Conservation (phyloP, 2,329 filamentous ascomycete species). For the Pseudocercospora vitis region DNA sequence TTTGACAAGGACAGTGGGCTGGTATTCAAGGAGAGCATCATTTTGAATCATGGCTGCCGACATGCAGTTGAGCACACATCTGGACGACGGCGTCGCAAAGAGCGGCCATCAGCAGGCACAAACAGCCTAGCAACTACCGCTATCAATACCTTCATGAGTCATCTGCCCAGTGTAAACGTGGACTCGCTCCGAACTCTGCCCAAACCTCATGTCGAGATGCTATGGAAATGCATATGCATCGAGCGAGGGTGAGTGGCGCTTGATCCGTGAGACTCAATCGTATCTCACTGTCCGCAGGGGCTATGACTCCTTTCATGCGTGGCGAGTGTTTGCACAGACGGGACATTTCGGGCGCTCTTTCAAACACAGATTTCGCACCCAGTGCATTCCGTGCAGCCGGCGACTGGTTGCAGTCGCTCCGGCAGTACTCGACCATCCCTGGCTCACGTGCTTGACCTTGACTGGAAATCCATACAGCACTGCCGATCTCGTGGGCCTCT, state of each 20-base stretch:
- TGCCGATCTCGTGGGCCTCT: conserved; percentile 16
- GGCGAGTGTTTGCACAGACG: conserved; percentile 13
- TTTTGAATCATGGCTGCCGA: neutral
- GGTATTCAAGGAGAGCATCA: conserved; percentile 21
- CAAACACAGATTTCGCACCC: neutral
- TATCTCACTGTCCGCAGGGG: conserved; percentile 1
- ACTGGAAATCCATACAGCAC: neutral
- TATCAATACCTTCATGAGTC: conserved; percentile 17
- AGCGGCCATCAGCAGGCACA: neutral
- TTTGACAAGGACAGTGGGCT: conserved; percentile 26
- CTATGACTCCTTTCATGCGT: conserved; percentile 1
- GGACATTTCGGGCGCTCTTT: neutral
- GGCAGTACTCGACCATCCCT: too few relatives aligned
- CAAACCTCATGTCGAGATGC: conserved; percentile 7
- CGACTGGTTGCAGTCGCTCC: neutral
- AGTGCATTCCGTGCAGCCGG: conserved; percentile 2
- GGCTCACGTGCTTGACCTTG: conserved; percentile 27
- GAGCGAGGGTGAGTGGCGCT: conserved; percentile 15
- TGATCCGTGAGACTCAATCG: neutral
- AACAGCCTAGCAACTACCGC: conserved; percentile 18
- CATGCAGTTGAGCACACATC: neutral
- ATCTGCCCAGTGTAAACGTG: conserved; percentile 19
- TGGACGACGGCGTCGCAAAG: neutral
- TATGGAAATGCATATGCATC: conserved; percentile 23
- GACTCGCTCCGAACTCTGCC: conserved; percentile 21